phyloP scores from a whole-genome alignment of 495 filamentous ascomycete genomes.

The Hypoxylon intermedium region DNA sequence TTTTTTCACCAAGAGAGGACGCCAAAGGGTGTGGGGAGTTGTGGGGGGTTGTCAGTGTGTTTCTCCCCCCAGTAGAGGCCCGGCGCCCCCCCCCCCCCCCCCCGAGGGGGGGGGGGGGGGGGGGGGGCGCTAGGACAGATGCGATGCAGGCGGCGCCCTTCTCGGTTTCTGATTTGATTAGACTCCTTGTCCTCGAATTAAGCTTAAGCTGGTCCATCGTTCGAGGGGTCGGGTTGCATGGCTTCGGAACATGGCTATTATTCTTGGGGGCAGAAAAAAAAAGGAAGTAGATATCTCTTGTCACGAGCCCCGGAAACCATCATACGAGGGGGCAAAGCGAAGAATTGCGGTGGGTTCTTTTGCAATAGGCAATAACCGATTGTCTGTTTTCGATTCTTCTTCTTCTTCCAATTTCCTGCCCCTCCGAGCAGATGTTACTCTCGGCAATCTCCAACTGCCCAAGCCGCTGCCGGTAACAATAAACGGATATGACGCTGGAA shows the following conservation, averaged over 20 bases:
- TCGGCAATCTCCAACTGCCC: slow-evolving; percentile 26
- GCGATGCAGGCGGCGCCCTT: slow-evolving; percentile 21
- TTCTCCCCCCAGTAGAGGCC: too few relatives aligned
- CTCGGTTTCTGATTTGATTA: slow-evolving; percentile 34
- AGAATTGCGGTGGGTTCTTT: not conserved
- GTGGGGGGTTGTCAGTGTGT: too few relatives aligned
- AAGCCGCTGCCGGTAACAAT: slow-evolving; percentile 20
- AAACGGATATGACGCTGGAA: slow-evolving; percentile 17
- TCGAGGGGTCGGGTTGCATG: slow-evolving; percentile 32
- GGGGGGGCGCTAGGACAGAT: slow-evolving; percentile 33
- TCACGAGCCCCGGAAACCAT: slow-evolving; percentile 9
- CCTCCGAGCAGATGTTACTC: slow-evolving; percentile 26
- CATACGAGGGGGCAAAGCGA: slow-evolving; percentile 5
- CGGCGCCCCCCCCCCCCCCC: too few relatives aligned
- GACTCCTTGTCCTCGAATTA: slow-evolving; percentile 39
- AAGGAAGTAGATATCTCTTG: slow-evolving; percentile 9
- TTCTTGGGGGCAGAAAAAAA: slow-evolving; percentile 22
- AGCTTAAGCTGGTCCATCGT: slow-evolving; percentile 41
- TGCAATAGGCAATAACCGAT: slow-evolving; percentile 11
- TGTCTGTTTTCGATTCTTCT: slow-evolving; percentile 1
- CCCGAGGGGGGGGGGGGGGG: too few relatives aligned
- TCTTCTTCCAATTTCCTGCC: slow-evolving; percentile 8
- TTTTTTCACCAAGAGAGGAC: too few relatives aligned
- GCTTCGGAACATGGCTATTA: slow-evolving; percentile 31
- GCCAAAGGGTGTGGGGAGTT: too few relatives aligned